These are phyloP conservation scores for Diaporthe aspalathi DNA, from an alignment of 2,329 filamentous ascomycete species.

Conservation along the genomic window DNA sequence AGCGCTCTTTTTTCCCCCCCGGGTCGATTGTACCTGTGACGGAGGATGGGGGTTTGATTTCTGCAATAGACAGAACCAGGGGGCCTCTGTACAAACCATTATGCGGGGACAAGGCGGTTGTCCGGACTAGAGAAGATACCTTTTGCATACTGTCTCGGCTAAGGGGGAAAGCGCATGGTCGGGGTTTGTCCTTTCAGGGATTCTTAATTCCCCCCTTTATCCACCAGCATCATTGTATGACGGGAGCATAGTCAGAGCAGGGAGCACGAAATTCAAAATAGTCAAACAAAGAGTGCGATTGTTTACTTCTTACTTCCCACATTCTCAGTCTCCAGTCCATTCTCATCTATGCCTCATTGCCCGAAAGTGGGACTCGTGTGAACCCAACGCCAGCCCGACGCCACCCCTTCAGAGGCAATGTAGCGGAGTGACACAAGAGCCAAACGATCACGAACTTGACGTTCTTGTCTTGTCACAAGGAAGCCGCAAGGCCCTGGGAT, in stretches of 20 bases:
- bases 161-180: neutral
- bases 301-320: no score
- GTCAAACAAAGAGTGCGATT: neutral
- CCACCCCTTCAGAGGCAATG: slow-evolving; percentile 2
- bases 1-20: neutral
- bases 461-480: slow-evolving; percentile 25
- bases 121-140: slow-evolving; percentile 19
- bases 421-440: slow-evolving; percentile 11
- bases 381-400: slow-evolving; percentile 5
- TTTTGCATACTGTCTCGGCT: slow-evolving; percentile 8
- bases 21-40: neutral
- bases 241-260: slow-evolving; percentile 12
- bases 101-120: slow-evolving; percentile 6
- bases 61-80: slow-evolving; percentile 32
- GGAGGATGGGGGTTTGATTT: slow-evolving; percentile 22
- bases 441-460: slow-evolving; percentile 23
- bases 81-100: slow-evolving; percentile 11
- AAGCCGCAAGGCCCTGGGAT: no score
- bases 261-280: neutral
- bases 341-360: neutral
- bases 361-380: slow-evolving; percentile 11
- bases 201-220: neutral
- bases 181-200: slow-evolving; percentile 26
- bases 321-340: neutral
- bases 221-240: slow-evolving; percentile 15